phyloP scores from a whole-genome alignment of 495 filamentous ascomycete genomes.

The Trichoderma orchidacearum region DNA sequence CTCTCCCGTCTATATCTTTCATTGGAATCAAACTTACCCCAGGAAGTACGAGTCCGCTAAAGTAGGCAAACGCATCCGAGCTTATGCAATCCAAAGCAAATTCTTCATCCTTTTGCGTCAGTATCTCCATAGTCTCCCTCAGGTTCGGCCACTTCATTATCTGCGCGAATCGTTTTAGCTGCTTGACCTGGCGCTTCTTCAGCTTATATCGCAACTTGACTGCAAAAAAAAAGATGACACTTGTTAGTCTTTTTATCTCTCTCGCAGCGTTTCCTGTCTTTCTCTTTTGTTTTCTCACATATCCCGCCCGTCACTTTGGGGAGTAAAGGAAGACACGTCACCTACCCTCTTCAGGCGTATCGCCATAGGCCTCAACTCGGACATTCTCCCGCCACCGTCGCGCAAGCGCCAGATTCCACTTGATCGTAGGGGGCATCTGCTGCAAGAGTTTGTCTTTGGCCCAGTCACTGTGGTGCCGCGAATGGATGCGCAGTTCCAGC shows the following conservation, averaged over 20 bases:
- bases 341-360: conserved; percentile 23
- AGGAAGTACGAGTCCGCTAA: conserved; percentile 54
- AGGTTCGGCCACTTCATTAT: conserved; percentile 66
- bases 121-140: conserved; percentile 39
- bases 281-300: background rate
- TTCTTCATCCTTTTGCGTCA: conserved; percentile 41
- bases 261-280: background rate
- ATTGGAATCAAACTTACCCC: no score
- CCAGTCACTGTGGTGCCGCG: conserved; percentile 32
- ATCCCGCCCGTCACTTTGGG: background rate
- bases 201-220: conserved; percentile 46
- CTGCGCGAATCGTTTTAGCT: conserved; percentile 49
- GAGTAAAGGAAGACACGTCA: conserved; percentile 1
- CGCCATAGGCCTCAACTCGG: conserved; percentile 37
- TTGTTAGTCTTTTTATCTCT: conserved; percentile 2
- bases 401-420: conserved; percentile 55
- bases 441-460: conserved; percentile 41
- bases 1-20: no score
- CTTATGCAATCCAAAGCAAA: conserved; percentile 43
- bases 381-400: conserved; percentile 56
- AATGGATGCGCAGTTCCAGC: conserved; percentile 48
- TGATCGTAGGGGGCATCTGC: conserved; percentile 50
- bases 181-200: conserved; percentile 42
- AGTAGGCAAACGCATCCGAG: conserved; percentile 58
- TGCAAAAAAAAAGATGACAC: conserved; percentile 7